Conservation (phyloP, 192 early-diverging fungal genomes). For the Podila minutissima region DNA sequence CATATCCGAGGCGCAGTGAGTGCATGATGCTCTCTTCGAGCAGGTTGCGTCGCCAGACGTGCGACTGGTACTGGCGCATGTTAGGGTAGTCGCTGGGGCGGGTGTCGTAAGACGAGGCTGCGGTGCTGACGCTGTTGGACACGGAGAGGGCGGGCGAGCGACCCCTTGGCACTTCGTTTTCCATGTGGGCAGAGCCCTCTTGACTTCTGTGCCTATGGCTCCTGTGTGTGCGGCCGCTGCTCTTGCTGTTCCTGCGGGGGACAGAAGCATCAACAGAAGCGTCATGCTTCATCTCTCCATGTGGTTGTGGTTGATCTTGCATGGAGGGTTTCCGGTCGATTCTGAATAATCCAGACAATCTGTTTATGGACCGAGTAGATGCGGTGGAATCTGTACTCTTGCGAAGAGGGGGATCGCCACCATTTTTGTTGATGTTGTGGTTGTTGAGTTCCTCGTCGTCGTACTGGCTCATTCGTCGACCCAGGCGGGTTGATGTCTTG, state of each 20-base stretch:
- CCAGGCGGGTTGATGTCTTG: conserved; percentile 30
- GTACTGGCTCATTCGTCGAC: conserved; percentile 35
- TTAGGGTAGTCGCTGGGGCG: conserved; percentile 24
- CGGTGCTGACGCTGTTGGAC: conserved; percentile 29
- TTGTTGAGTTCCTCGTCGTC: conserved; percentile 14
- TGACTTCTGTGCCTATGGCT: conserved; percentile 7
- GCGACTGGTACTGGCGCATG: conserved; percentile 22
- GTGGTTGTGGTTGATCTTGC: neutral
- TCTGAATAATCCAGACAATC: conserved; percentile 30
- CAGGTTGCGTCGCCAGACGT: conserved; percentile 40
- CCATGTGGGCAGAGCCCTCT: conserved; percentile 31
- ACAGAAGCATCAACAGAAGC: neutral
- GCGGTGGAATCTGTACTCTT: neutral
- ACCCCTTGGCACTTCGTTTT: conserved; percentile 37
- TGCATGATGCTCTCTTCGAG: conserved; percentile 51
- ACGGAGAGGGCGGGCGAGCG: conserved; percentile 37
- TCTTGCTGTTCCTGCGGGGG: conserved; percentile 19
- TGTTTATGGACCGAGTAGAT: conserved; percentile 9
- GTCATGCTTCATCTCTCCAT: neutral
- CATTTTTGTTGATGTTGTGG: neutral
- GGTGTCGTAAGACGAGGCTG: conserved; percentile 22
- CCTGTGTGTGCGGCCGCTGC: conserved; percentile 8
- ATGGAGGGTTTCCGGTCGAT: conserved; percentile 2
- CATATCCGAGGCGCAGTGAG: conserved; percentile 36
- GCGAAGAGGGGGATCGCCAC: neutral